Percentiles rank a stretch among this genome's conserved stretches.
These are phyloP conservation scores for Hypericum perforatum DNA, from an alignment of 345 rosid species.

Conservation along the genomic window DNA sequence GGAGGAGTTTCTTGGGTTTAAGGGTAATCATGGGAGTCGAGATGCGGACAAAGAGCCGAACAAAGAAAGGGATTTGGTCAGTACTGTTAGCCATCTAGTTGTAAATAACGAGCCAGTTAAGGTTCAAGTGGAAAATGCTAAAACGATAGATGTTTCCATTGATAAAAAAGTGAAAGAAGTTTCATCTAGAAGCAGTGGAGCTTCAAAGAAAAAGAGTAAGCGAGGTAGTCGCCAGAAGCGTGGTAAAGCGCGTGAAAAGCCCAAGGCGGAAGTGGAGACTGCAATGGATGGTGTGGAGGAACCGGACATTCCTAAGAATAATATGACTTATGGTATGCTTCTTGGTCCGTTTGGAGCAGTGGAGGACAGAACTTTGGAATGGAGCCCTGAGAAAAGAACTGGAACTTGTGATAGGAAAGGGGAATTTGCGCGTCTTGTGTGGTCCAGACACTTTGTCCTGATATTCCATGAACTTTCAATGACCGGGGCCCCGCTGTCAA, in stretches of 20 bases:
- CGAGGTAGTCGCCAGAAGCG: conserved; percentile 34
- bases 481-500: conserved; percentile 97
- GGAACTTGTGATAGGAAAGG: conserved; percentile 96
- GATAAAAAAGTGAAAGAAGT: conserved; percentile 36
- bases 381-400: conserved; percentile 87
- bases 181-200: conserved; percentile 24
- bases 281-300: conserved; percentile 38
- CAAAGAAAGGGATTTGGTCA: conserved; percentile 38
- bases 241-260: conserved; percentile 33
- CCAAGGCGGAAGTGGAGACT: conserved; percentile 26
- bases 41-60: conserved; percentile 25
- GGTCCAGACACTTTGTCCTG: conserved; percentile 90
- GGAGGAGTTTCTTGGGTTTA: conserved; percentile 62
- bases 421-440: conserved; percentile 81
- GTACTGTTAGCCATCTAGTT: conserved; percentile 31
- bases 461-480: conserved; percentile 94
- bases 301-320: conserved; percentile 50
- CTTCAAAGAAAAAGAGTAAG: conserved; percentile 42
- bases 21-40: conserved; percentile 33
- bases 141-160: conserved; percentile 38
- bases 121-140: conserved; percentile 27
- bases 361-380: conserved; percentile 67
- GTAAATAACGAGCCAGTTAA: conserved; percentile 33
- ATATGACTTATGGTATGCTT: conserved; percentile 59
- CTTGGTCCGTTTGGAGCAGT: conserved; percentile 81